These are phyloP conservation scores for Raddia distichophylla DNA, from an alignment of 176 grass and related monocot genomes.

Conservation along the genomic window DNA sequence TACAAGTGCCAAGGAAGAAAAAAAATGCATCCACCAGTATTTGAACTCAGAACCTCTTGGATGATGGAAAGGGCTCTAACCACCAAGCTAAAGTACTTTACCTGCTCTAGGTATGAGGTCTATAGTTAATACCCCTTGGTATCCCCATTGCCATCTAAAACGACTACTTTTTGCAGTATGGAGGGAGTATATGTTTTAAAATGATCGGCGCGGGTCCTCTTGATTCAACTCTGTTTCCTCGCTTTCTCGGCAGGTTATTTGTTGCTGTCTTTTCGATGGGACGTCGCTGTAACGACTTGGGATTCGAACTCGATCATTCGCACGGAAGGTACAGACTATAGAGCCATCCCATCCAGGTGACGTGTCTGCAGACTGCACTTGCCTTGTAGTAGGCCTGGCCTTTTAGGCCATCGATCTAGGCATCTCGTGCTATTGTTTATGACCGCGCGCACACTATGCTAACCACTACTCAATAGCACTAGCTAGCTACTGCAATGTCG, in stretches of 20 bases:
- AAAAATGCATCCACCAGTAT: too few species aligned
- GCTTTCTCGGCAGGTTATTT: neutral
- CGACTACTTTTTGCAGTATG: too few species aligned
- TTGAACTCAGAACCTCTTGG: too few species aligned
- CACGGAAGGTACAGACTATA: neutral
- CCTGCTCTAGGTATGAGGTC: too few species aligned
- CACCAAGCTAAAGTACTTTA: too few species aligned
- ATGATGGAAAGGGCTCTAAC: too few species aligned
- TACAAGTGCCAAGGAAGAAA: too few species aligned
- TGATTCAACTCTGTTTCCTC: too few species aligned
- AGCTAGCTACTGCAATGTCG: neutral
- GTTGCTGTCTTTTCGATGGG: conserved; percentile 29
- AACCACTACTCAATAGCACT: neutral
- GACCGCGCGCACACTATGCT: conserved; percentile 22
- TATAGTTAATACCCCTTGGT: too few species aligned
- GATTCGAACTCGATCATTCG: neutral
- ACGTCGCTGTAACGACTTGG: conserved; percentile 13
- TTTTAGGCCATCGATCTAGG: neutral
- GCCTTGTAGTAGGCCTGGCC: neutral
- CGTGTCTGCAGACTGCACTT: conserved; percentile 38
- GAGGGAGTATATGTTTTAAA: too few species aligned
- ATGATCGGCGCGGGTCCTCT: too few species aligned
- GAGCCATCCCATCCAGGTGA: conserved; percentile 58
- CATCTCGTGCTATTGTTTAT: conserved; percentile 9
- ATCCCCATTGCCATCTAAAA: too few species aligned